phyloP scores from a whole-genome alignment of 1,139 yeast genomes.

The Ashbya aceris region DNA sequence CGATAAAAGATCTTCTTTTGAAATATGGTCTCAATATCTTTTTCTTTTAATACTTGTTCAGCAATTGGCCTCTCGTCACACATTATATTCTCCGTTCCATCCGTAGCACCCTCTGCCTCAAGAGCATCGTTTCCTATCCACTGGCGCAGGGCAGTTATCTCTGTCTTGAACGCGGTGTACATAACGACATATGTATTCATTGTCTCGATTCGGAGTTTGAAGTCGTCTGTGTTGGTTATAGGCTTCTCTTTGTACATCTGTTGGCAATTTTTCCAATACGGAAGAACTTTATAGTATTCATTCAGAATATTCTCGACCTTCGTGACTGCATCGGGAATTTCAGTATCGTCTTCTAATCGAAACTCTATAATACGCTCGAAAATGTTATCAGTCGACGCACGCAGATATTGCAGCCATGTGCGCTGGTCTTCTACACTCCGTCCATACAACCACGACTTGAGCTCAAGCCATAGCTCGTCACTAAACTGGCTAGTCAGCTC shows the following conservation, averaged over 20 bases:
- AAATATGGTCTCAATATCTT: slow-evolving; percentile 66
- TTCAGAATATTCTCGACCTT: slow-evolving; percentile 37
- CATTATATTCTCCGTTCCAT: slow-evolving; percentile 32
- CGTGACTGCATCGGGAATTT: slow-evolving; percentile 16
- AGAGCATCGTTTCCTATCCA: slow-evolving; percentile 81
- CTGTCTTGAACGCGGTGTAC: slow-evolving; percentile 58
- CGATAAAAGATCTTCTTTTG: slow-evolving; percentile 36
- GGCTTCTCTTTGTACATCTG: slow-evolving; percentile 80
- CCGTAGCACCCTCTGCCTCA: slow-evolving; percentile 37
- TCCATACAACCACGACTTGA: slow-evolving; percentile 73
- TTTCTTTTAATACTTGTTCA: slow-evolving; percentile 77
- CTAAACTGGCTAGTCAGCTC: slow-evolving; percentile 49
- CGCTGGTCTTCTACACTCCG: slow-evolving; percentile 76
- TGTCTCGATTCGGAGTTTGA: slow-evolving; percentile 62
- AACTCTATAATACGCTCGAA: slow-evolving; percentile 57
- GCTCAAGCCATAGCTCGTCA: slow-evolving; percentile 66
- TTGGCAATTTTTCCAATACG: slow-evolving; percentile 69
- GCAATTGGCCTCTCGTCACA: slow-evolving; percentile 67
- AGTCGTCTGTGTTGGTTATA: slow-evolving; percentile 53
- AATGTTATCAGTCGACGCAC: slow-evolving; percentile 65
- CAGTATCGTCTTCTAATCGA: slow-evolving; percentile 15
- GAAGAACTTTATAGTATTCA: slow-evolving; percentile 59
- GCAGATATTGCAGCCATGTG: slow-evolving; percentile 57
- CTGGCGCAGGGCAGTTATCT: slow-evolving; percentile 40
- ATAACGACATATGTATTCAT: slow-evolving; percentile 78